Percentiles rank a stretch among this genome's conserved stretches.
Evolutionary conservation across 2,329 filamentous ascomycete genomes (phyloP).

Genomic region (Cordyceps tenuipes): DNA sequence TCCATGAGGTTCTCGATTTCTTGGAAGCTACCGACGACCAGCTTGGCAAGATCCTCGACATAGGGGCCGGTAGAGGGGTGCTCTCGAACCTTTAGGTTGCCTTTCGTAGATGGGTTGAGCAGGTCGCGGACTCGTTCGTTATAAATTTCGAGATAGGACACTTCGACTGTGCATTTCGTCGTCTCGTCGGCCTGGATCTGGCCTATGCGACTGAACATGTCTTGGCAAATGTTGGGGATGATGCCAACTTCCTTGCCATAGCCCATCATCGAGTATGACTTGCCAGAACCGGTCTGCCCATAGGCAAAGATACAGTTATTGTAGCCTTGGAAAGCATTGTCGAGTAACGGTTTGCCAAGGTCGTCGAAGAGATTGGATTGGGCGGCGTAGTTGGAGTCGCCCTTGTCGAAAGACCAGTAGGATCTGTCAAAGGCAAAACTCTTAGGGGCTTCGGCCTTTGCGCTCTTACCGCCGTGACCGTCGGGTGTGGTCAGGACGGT

Average conservation of each 20-base stretch:
- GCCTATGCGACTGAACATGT: conserved; percentile 88
- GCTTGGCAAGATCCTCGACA: conserved; percentile 92
- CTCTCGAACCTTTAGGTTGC: conserved; percentile 93
- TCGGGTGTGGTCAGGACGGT: conserved; percentile 74
- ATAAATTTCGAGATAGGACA: conserved; percentile 98
- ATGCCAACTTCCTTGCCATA: conserved; percentile 94
- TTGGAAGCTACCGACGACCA: conserved; percentile 84
- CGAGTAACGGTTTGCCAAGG: conserved; percentile 78
- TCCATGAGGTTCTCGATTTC: conserved; percentile 99
- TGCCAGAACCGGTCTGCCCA: conserved; percentile 95
- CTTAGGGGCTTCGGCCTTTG: conserved; percentile 66
- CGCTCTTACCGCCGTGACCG: conserved; percentile 52
- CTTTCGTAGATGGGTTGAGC: conserved; percentile 89
- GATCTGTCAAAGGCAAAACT: conserved; percentile 93
- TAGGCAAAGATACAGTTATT: conserved; percentile 99
- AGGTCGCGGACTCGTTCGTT: conserved; percentile 95
- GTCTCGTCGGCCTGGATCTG: conserved; percentile 63
- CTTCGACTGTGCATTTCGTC: conserved; percentile 85
- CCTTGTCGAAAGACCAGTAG: conserved; percentile 94
- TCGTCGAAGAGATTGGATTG: conserved; percentile 86
- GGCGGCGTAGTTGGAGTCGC: conserved; percentile 73
- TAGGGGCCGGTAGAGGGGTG: conserved; percentile 97
- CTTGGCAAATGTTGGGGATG: conserved; percentile 92
- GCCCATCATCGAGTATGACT: conserved; percentile 99
- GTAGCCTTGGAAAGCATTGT: conserved; percentile 97